Conservation (phyloP, 176 grass and related monocot species). For the Oryza brachyantha region DNA sequence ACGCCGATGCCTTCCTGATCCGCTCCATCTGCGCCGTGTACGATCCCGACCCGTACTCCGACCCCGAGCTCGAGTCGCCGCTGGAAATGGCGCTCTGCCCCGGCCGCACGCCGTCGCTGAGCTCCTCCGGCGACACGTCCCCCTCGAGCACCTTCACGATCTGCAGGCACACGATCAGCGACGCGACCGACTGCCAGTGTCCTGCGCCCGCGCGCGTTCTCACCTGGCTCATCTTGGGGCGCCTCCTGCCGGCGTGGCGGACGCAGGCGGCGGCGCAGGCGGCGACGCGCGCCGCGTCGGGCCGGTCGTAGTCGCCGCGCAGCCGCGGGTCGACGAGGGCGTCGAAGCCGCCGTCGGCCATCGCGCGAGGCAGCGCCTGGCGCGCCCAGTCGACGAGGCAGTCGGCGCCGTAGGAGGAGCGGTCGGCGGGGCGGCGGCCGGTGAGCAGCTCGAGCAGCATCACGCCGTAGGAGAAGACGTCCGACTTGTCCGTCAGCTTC, state of each 20-base stretch:
- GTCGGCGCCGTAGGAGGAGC: slow-evolving; percentile 39
- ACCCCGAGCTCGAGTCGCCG: not conserved
- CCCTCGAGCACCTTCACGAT: slow-evolving; percentile 51
- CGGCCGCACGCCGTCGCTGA: slow-evolving; percentile 37
- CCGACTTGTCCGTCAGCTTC: slow-evolving; percentile 57
- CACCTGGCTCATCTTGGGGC: slow-evolving; percentile 64
- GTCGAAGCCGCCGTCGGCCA: slow-evolving; percentile 48
- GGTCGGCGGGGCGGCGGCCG: slow-evolving; percentile 44
- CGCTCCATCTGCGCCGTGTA: slow-evolving; percentile 44
- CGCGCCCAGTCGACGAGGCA: slow-evolving; percentile 63
- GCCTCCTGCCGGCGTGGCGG: slow-evolving; percentile 48
- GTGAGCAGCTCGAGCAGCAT: slow-evolving; percentile 60
- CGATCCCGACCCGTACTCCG: slow-evolving; percentile 32
- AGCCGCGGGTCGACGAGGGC: slow-evolving; percentile 39
- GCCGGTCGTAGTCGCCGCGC: slow-evolving; percentile 37
- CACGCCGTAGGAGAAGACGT: slow-evolving; percentile 57
- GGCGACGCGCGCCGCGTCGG: slow-evolving; percentile 45
- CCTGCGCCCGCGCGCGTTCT: too few relatives aligned
- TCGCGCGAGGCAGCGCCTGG: slow-evolving; percentile 28
- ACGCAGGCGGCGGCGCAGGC: slow-evolving; percentile 47
- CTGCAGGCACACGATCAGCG: not conserved
- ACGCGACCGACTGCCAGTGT: too few relatives aligned
- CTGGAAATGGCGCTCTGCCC: slow-evolving; percentile 28
- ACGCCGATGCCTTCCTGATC: slow-evolving; percentile 12
- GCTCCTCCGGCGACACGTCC: slow-evolving; percentile 42